Conservation (phyloP, 208 protist species). For the Acanthamoeba royreba region DNA sequence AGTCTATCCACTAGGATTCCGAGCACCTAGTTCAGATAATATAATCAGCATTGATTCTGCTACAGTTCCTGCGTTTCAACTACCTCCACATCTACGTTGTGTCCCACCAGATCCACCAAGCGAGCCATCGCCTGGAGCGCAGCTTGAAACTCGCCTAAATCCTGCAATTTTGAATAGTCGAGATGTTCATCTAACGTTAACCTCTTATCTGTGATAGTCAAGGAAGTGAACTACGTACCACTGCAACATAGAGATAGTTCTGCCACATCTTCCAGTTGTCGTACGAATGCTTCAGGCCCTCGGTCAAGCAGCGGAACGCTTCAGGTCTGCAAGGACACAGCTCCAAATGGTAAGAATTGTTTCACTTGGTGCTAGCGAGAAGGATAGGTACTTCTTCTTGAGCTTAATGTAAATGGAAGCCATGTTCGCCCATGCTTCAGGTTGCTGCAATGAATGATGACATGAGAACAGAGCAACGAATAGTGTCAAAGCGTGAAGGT, state of each 20-base stretch:
- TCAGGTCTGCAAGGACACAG: neutral
- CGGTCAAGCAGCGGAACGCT: slow-evolving; percentile 52
- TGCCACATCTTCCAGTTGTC: slow-evolving; percentile 81
- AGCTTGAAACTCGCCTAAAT: neutral
- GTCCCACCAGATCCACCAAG: neutral
- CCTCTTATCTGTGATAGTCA: neutral
- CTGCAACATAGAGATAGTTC: slow-evolving; percentile 67
- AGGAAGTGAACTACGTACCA: slow-evolving; percentile 13
- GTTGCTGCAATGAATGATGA: slow-evolving; percentile 47
- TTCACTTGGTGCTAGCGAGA: neutral
- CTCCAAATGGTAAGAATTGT: neutral
- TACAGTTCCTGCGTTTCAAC: neutral
- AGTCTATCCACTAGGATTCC: neutral
- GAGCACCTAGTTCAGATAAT: no score
- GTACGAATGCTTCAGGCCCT: slow-evolving; percentile 66
- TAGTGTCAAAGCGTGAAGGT: neutral
- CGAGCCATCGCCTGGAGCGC: neutral
- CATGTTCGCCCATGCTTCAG: slow-evolving; percentile 69
- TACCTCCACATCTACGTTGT: neutral
- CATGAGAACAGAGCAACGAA: neutral
- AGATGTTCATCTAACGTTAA: neutral
- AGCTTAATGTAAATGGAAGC: slow-evolving; percentile 66
- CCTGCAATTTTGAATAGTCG: neutral
- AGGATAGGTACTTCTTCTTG: slow-evolving; percentile 40
- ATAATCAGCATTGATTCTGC: neutral